A percentile compares a stretch with the other conserved stretches of the same genome.
phyloP scores from a whole-genome alignment of 768 basidiomycete genomes.

The Dacryopinax spathularia region DNA sequence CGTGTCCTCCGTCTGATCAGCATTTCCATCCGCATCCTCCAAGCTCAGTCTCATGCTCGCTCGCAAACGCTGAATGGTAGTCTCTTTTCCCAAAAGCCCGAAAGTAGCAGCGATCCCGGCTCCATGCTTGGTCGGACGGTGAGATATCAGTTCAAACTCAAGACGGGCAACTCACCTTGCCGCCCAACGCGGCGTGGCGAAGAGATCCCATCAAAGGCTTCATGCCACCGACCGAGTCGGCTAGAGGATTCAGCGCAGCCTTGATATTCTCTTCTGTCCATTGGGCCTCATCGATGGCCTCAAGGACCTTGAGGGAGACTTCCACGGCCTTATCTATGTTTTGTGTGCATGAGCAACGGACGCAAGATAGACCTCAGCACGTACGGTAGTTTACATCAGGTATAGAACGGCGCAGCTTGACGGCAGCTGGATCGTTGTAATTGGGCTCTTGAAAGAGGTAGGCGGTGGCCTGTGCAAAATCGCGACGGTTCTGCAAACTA shows the following conservation, averaged over 20 bases:
- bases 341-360: background rate
- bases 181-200: no score
- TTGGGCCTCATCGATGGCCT: constrained; percentile 22
- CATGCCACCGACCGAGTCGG: constrained; percentile 34
- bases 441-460: constrained; percentile 71
- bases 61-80: background rate
- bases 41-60: no score
- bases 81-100: background rate
- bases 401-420: constrained; percentile 36
- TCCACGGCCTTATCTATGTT: constrained; percentile 4
- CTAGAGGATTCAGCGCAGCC: constrained; percentile 26
- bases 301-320: constrained; percentile 20
- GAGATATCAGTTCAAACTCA: no score
- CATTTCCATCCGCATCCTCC: no score
- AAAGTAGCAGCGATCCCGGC: background rate
- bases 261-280: constrained; percentile 26
- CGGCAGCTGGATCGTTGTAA: constrained; percentile 39
- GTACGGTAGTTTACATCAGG: constrained; percentile 34
- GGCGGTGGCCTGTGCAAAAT: constrained; percentile 51
- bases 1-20: no score
- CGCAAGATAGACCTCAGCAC: constrained; percentile 14
- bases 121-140: no score
- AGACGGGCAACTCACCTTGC: no score
- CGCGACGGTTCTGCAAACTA: constrained; percentile 53
- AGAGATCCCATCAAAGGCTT: no score